Conservation (phyloP, 495 filamentous ascomycete genomes). For the Pseudevernia furfuracea region DNA sequence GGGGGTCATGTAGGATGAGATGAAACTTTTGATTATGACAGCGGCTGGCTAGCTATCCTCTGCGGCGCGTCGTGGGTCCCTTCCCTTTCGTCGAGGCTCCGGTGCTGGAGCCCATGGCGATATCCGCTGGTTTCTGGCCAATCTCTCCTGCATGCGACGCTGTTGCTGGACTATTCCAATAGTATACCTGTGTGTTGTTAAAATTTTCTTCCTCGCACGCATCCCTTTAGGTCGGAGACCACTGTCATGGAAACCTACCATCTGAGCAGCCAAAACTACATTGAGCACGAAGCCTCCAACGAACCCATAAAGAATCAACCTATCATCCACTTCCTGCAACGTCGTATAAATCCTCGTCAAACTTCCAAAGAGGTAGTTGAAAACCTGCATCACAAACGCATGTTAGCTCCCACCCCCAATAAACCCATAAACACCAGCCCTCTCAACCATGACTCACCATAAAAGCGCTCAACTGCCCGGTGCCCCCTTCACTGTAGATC, state of each 20-base stretch:
- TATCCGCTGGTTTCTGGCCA: conserved; percentile 38
- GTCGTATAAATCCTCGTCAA: conserved; percentile 95
- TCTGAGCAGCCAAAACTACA: conserved; percentile 75
- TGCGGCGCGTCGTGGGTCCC: conserved; percentile 43
- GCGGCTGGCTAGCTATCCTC: conserved; percentile 32
- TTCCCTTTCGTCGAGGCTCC: conserved; percentile 35
- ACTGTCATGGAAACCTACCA: conserved; percentile 44
- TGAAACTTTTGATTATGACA: neutral
- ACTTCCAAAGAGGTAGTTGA: conserved; percentile 91
- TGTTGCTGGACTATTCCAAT: conserved; percentile 75
- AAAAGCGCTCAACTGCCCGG: conserved; percentile 92
- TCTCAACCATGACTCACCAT: conserved; percentile 55
- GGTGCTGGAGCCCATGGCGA: conserved; percentile 31
- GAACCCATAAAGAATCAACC: conserved; percentile 89
- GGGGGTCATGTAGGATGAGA: neutral
- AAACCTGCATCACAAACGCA: conserved; percentile 54
- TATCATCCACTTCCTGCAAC: conserved; percentile 89
- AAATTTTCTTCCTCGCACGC: neutral
- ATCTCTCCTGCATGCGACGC: conserved; percentile 30
- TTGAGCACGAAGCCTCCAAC: conserved; percentile 84
- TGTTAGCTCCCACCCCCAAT: neutral
- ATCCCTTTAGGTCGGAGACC: neutral
- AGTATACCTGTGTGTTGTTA: conserved; percentile 45
- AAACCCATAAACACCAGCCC: neutral
- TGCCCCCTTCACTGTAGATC: conserved; percentile 75